Percentiles rank a stretch among this genome's conserved stretches.
Conservation (phyloP, 352 stramenopile genomes). For the Phytophthora hybrid region DNA sequence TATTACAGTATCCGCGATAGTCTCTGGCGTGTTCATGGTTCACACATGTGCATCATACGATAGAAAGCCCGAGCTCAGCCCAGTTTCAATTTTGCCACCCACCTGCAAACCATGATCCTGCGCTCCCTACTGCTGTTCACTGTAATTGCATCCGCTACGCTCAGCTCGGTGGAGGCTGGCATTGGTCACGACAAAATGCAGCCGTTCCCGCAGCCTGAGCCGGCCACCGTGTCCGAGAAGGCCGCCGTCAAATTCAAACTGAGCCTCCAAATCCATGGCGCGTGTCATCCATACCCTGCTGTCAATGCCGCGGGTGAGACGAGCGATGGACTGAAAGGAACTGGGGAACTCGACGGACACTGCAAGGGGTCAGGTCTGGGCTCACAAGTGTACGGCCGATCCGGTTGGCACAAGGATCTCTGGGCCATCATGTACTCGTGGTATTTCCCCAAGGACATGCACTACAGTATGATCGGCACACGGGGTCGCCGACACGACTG, state of each 20-base stretch:
- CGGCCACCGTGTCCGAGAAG: not conserved
- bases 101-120: not conserved
- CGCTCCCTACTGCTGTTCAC: not conserved
- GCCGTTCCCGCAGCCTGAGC: not conserved
- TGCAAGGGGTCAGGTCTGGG: not conserved
- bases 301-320: not conserved
- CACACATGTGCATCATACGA: too few relatives aligned
- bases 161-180: not conserved
- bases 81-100: not conserved
- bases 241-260: not conserved
- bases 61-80: too few relatives aligned
- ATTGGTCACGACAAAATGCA: not conserved
- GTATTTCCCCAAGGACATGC: constrained; percentile 4
- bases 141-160: not conserved
- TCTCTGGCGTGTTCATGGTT: too few relatives aligned
- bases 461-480: not conserved
- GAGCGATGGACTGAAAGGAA: not conserved
- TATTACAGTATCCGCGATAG: too few relatives aligned
- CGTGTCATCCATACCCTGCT: not conserved
- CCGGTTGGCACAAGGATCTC: not conserved
- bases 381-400: not conserved
- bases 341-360: too few relatives aligned
- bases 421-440: constrained; percentile 6
- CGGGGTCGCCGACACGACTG: not conserved
- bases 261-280: not conserved